A percentile compares a stretch with the other conserved stretches of the same genome.
Evolutionary conservation across 768 basidiomycete species (phyloP).

Genomic region (Lentinula raphanica): DNA sequence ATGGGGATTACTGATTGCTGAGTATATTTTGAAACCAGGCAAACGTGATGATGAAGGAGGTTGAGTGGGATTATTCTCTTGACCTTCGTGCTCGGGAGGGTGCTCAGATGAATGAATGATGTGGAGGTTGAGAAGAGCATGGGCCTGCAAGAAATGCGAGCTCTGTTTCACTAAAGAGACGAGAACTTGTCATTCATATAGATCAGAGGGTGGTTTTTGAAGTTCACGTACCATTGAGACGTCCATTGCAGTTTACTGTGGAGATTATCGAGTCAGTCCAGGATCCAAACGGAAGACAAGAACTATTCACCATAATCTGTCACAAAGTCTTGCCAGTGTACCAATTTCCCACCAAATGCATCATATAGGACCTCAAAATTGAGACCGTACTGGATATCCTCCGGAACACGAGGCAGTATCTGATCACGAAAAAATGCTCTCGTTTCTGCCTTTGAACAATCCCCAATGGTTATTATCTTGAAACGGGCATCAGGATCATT

Average conservation of each 20-base stretch:
- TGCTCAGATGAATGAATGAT: slow-evolving; percentile 70
- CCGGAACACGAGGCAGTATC: slow-evolving; percentile 66
- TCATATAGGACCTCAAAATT: slow-evolving; percentile 72
- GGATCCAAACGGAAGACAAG: too few relatives aligned
- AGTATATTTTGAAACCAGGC: slow-evolving; percentile 57
- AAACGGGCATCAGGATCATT: neutral
- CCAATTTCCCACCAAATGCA: slow-evolving; percentile 80
- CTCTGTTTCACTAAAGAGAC: slow-evolving; percentile 58
- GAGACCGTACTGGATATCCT: slow-evolving; percentile 45
- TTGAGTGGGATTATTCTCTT: slow-evolving; percentile 26
- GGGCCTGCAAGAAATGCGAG: slow-evolving; percentile 82
- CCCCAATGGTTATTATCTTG: slow-evolving; percentile 74
- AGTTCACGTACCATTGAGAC: slow-evolving; percentile 47
- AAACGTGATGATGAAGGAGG: slow-evolving; percentile 22
- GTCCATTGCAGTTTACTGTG: slow-evolving; percentile 70
- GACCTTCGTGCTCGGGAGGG: slow-evolving; percentile 22
- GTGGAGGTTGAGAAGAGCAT: slow-evolving; percentile 77
- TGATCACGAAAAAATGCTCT: slow-evolving; percentile 59
- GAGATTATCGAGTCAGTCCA: neutral
- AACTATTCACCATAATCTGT: slow-evolving; percentile 55
- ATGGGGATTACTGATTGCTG: slow-evolving; percentile 31
- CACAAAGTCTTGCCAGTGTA: slow-evolving; percentile 78
- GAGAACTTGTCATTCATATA: slow-evolving; percentile 6
- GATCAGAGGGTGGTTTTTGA: neutral
- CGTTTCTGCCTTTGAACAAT: slow-evolving; percentile 71